phyloP scores from a whole-genome alignment of 768 basidiomycete genomes.

The Tulasnella sp. region DNA sequence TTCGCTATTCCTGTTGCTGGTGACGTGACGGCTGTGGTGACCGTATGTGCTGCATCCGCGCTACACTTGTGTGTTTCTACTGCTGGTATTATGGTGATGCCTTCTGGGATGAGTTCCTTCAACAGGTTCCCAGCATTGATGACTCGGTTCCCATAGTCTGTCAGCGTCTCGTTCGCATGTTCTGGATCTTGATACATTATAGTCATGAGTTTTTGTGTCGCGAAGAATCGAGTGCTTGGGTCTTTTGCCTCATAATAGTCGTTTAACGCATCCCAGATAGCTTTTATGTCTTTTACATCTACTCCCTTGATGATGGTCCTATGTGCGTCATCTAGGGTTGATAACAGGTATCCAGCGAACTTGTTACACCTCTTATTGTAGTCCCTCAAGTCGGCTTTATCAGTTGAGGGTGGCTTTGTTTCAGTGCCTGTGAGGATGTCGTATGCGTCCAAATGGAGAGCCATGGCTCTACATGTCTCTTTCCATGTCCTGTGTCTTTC shows the following conservation, averaged over 20 bases:
- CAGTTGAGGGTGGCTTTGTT: no score
- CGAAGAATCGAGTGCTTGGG: not conserved
- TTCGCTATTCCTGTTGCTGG: not conserved
- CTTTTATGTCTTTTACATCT: not conserved
- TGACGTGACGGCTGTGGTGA: not conserved
- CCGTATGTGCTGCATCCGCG: not conserved
- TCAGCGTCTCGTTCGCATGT: not conserved
- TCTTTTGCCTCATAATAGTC: not conserved
- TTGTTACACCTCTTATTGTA: not conserved
- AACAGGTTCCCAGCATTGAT: not conserved
- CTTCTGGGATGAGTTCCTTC: not conserved
- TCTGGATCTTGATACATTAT: not conserved
- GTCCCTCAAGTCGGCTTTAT: not conserved
- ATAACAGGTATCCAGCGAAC: not conserved
- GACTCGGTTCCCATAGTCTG: not conserved
- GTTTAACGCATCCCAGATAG: not conserved
- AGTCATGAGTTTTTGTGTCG: not conserved
- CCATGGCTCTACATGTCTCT: no score
- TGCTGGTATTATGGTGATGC: no score
- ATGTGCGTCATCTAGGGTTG: not conserved
- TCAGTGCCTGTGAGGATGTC: no score
- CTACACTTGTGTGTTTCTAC: not conserved
- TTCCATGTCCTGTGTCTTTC: no score
- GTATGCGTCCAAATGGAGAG: no score
- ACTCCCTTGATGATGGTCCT: not conserved